Base-by-base conservation (phyloP, 805 yeast genomes). In the Starmerella potacharoeniae region DNA sequence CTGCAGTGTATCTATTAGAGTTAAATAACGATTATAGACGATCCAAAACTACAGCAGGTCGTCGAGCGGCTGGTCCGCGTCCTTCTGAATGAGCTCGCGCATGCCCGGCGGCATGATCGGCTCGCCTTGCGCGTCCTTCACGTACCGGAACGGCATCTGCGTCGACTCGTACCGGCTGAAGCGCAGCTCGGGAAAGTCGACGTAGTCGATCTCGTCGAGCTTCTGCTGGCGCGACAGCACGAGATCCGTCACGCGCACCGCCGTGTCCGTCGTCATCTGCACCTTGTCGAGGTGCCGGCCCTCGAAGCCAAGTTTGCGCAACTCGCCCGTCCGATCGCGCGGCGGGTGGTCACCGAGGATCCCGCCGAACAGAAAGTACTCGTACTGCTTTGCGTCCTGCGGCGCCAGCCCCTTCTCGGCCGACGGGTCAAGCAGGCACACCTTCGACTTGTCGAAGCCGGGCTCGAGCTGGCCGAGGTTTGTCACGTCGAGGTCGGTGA, bases 221-320 rank as follows among this genome's bases (percentile, higher is more conserved):
- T 69, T 66, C 44, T 59, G 72, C 53, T 75, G 71, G 44, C 78
- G 77, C 56, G 82, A 80, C n/a, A 87, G 73, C 33, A 91, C 90
- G 46, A 77, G 66, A 64, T 88, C 89, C 1, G 97, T 88, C 17
- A 95, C 88, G 69, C 98, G 79, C 36, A 93, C 84, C 0, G 97
- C 97, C 1, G 98, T 91, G 67, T 91, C 98, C 0, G 98, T 91
- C 16, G 97, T 88, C 97, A 91, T 93, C 68, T 91, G 98, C 61
- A 84, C 78, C 51, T 75, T 78, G 2, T 96, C 97, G 52, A 91
- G 75, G 67, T 96, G 78, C 71, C 93, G 82, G 8, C 97, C 96
- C 0, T 79, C 81, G 65, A 89, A 83, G 0, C 96, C 95, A 62
- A 89, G 83, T 64, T 85, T 84, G 64, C 95, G 78, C 58, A 91